Evolutionary conservation across 352 stramenopile genomes (phyloP).

Genomic region (Bremia lactucae): DNA sequence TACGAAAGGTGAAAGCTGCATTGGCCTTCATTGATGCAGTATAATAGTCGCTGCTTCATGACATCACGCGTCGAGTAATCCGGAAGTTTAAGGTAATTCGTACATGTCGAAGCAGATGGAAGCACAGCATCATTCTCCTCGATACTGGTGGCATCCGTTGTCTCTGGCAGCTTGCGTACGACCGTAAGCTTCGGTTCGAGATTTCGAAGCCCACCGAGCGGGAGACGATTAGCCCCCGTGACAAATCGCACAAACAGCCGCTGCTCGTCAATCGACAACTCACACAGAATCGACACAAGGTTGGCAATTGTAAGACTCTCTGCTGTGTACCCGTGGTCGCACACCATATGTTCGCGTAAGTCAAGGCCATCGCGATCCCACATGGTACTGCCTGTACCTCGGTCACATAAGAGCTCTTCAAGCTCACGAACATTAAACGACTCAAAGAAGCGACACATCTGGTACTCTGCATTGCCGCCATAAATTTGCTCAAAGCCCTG

Average conservation of each 20-base stretch:
- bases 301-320: conserved; percentile 54
- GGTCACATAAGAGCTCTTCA: conserved; percentile 50
- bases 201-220: conserved; percentile 65
- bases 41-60: conserved; percentile 60
- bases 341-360: conserved; percentile 72
- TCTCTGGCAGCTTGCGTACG: conserved; percentile 62
- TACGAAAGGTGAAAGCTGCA: conserved; percentile 78
- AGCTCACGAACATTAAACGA: conserved; percentile 59
- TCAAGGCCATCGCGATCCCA: conserved; percentile 64
- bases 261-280: conserved; percentile 56
- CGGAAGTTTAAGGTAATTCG: conserved; percentile 88
- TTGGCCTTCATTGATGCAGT: conserved; percentile 82
- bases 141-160: conserved; percentile 3
- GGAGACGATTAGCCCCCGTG: conserved; percentile 79
- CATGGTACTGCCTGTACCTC: conserved; percentile 28
- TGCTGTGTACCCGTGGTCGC: conserved; percentile 72
- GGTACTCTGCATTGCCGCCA: conserved; percentile 17
- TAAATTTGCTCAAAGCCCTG: conserved; percentile 60
- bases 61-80: conserved; percentile 75
- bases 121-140: conserved; percentile 40
- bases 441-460: conserved; percentile 29
- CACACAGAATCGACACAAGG: conserved; percentile 68
- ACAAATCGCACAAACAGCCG: conserved; percentile 85
- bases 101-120: conserved; percentile 83
- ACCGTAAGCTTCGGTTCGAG: conserved; percentile 84